These are phyloP conservation scores for Aethionema arabicum DNA, from an alignment of 345 rosid species.

Conservation along the genomic window DNA sequence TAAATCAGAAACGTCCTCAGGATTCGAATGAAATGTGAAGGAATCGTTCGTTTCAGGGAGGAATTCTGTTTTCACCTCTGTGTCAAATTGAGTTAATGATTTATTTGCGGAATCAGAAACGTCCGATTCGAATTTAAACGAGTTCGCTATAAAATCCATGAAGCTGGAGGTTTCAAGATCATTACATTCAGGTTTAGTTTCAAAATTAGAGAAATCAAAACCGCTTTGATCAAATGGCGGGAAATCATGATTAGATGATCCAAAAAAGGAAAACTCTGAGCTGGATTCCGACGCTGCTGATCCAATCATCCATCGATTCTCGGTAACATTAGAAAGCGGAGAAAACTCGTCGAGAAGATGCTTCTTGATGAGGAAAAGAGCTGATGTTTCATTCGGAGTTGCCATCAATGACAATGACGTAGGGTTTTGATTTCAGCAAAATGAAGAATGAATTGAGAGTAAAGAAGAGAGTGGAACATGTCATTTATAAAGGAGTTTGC, in stretches of 20 bases:
- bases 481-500: conserved; percentile 20
- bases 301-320: conserved; percentile 30
- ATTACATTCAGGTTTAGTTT: conserved; percentile 44
- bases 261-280: conserved; percentile 33
- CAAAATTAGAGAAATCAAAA: conserved; percentile 35
- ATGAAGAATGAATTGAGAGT: conserved; percentile 29
- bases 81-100: neutral
- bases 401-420: conserved; percentile 37
- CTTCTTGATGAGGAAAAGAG: conserved; percentile 52
- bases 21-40: conserved; percentile 28
- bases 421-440: neutral
- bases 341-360: conserved; percentile 57
- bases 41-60: conserved; percentile 1
- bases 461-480: conserved; percentile 26
- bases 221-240: conserved; percentile 20
- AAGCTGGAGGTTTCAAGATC: conserved; percentile 38
- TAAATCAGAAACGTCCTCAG: neutral
- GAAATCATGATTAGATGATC: conserved; percentile 22
- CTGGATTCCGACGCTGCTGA: conserved; percentile 23
- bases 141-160: conserved; percentile 5
- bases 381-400: conserved; percentile 36
- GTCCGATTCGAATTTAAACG: conserved; percentile 34
- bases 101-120: conserved; percentile 17
- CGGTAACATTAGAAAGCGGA: conserved; percentile 26
- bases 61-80: conserved; percentile 16